These are phyloP conservation scores for Logfia minima DNA, from an alignment of 129 eudicot species.

Conservation along the genomic window DNA sequence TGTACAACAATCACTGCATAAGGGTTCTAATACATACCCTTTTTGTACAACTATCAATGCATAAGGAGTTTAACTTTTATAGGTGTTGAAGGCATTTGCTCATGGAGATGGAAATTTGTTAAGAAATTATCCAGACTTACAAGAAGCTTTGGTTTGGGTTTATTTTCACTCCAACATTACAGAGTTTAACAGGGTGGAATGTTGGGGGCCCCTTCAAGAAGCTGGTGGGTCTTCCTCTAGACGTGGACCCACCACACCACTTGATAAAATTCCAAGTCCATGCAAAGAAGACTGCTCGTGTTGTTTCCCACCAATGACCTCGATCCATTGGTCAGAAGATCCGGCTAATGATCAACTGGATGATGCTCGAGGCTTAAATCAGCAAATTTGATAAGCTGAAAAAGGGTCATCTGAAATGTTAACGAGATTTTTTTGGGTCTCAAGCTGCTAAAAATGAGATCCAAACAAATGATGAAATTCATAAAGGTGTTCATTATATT, in stretches of 20 bases:
- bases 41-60: background rate
- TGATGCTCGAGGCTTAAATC: conserved; percentile 14
- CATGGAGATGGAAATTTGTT: conserved; percentile 80
- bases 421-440: conserved; percentile 9
- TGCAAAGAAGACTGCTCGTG: conserved; percentile 57
- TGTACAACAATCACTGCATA: conserved; percentile 17
- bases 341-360: background rate
- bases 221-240: conserved; percentile 44
- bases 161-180: conserved; percentile 82
- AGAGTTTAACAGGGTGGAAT: conserved; percentile 77
- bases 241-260: background rate
- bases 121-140: conserved; percentile 64
- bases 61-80: background rate
- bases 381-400: conserved; percentile 9
- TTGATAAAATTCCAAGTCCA: conserved; percentile 35
- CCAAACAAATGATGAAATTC: conserved; percentile 1
- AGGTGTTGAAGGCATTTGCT: conserved; percentile 88
- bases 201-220: conserved; percentile 85
- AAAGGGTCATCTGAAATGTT: background rate
- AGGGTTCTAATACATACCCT: background rate
- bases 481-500: conserved; percentile 10
- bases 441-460: background rate
- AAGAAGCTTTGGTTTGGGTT: conserved; percentile 80
- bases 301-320: conserved; percentile 72
- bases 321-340: conserved; percentile 57